Conservation (phyloP, 2,329 filamentous ascomycete genomes). For the Scedosporium apiospermum region DNA sequence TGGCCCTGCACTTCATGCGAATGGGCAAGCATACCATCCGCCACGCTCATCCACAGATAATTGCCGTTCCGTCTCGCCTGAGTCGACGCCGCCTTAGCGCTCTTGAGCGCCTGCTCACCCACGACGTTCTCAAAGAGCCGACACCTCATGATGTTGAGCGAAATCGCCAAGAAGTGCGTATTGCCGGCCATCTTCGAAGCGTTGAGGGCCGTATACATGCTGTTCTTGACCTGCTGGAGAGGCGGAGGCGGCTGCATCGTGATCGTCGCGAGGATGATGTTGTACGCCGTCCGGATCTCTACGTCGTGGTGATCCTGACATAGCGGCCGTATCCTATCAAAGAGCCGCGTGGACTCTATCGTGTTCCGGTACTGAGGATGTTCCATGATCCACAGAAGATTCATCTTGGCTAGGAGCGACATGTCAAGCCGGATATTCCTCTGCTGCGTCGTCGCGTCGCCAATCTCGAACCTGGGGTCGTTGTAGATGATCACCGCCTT, state of each 20-base stretch:
- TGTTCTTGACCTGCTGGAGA: conserved; percentile 69
- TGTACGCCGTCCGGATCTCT: conserved; percentile 69
- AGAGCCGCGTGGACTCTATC: conserved; percentile 46
- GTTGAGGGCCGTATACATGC: conserved; percentile 63
- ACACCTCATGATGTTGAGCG: conserved; percentile 75
- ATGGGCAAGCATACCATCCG: conserved; percentile 67
- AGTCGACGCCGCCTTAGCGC: conserved; percentile 57
- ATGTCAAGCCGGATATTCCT: conserved; percentile 52
- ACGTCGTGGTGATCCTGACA: conserved; percentile 62
- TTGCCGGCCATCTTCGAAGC: conserved; percentile 63
- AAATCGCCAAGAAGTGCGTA: conserved; percentile 71
- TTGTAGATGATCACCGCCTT: conserved; percentile 59
- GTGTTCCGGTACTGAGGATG: conserved; percentile 48
- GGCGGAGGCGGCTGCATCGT: conserved; percentile 51
- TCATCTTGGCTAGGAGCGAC: conserved; percentile 56
- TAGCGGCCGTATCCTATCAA: conserved; percentile 57
- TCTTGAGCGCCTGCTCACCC: conserved; percentile 71
- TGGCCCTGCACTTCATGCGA: conserved; percentile 67
- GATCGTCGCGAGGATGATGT: conserved; percentile 63
- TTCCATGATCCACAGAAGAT: conserved; percentile 64
- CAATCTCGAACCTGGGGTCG: conserved; percentile 47
- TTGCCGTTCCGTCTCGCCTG: conserved; percentile 64
- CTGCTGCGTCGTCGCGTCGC: conserved; percentile 27
- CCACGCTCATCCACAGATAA: conserved; percentile 69
- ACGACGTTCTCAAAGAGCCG: conserved; percentile 75